Base-by-base conservation (phyloP, 2,329 filamentous ascomycete genomes). In the Plenodomus tracheiphilus region DNA sequence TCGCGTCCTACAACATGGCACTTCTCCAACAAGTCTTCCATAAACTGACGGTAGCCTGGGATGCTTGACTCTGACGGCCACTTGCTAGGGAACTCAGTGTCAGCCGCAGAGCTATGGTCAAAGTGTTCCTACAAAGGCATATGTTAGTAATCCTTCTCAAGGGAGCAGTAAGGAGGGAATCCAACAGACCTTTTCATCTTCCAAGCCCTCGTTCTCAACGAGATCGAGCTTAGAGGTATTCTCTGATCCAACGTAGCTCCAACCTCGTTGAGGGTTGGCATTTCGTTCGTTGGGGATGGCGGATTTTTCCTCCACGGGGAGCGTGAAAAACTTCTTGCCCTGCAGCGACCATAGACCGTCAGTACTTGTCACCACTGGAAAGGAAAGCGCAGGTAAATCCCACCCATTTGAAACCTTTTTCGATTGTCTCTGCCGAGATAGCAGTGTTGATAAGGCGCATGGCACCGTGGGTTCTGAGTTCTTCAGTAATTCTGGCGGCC, bases 261-360 rank as follows among this genome's bases (percentile, higher is more conserved):
- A 55, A 18, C 54, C 54, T 16, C 54, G 54, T 19, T 52, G 45
- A 11, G 54, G 54, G 16, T 53, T 44, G 13, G 51, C 36, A 18
- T 43, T 37, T 5, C 25, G 39, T 17, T 41, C 32, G 30, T 58
- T 46, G 9, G 39, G 22, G 28, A 53, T 52, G 9, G 18, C 42
- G 6, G 8, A 21, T 21, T 54, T 54, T 18, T 46, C 46, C 4
- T 38, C 40, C 11, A 21, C 19, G 15, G 54, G 37, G 19, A 52
- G 47, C 15, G 36, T 20, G 21, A 58, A 58, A 28, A 58, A 54
- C 21, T 39, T 47, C 13, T 54, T 22, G 34, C 41, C 39, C 47
- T 54, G n/a, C n/a, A n/a, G n/a, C n/a, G n/a, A n/a, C n/a, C n/a
- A n/a, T n/a, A n/a, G n/a, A n/a, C n/a, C n/a, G n/a, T n/a, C n/a